Evolutionary conservation across 257 asterid species (phyloP).

Genomic region (Cordia subcordata): DNA sequence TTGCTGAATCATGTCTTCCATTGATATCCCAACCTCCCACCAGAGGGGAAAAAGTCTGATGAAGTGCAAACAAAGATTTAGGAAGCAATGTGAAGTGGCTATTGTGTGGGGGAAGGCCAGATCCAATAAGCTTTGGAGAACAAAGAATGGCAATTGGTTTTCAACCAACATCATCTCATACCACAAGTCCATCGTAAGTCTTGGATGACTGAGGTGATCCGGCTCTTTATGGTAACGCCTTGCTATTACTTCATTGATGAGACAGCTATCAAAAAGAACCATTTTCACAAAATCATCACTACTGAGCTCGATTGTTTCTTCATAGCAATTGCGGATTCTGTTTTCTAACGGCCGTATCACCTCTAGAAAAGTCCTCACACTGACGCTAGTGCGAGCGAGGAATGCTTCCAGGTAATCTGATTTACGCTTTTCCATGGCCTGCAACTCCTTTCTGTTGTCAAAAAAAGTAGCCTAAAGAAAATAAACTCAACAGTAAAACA

Average conservation of each 20-base stretch:
- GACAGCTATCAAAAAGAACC: slow-evolving; percentile 36
- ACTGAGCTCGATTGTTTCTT: slow-evolving; percentile 10
- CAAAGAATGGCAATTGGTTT: slow-evolving; percentile 42
- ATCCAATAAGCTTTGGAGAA: slow-evolving; percentile 9
- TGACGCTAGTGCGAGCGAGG: slow-evolving; percentile 13
- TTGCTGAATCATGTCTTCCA: not conserved
- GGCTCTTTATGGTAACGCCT: slow-evolving; percentile 8
- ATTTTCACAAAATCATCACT: slow-evolving; percentile 25
- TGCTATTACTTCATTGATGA: slow-evolving; percentile 30
- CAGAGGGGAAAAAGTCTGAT: not conserved
- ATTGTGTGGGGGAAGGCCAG: not conserved
- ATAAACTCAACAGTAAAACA: too few species aligned
- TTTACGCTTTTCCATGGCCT: slow-evolving; percentile 32
- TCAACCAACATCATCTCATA: slow-evolving; percentile 36
- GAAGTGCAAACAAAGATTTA: not conserved
- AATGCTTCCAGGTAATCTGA: slow-evolving; percentile 24
- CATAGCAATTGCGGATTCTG: slow-evolving; percentile 26
- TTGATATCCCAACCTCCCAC: not conserved
- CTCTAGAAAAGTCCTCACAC: slow-evolving; percentile 13
- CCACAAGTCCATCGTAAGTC: not conserved
- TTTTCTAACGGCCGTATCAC: slow-evolving; percentile 20
- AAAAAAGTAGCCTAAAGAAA: slow-evolving; percentile 32
- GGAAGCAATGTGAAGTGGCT: not conserved
- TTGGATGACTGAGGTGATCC: slow-evolving; percentile 9
- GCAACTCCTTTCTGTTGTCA: slow-evolving; percentile 17